Conservation (phyloP, 2,329 filamentous ascomycete genomes). For the Dichotomopilus funicola region DNA sequence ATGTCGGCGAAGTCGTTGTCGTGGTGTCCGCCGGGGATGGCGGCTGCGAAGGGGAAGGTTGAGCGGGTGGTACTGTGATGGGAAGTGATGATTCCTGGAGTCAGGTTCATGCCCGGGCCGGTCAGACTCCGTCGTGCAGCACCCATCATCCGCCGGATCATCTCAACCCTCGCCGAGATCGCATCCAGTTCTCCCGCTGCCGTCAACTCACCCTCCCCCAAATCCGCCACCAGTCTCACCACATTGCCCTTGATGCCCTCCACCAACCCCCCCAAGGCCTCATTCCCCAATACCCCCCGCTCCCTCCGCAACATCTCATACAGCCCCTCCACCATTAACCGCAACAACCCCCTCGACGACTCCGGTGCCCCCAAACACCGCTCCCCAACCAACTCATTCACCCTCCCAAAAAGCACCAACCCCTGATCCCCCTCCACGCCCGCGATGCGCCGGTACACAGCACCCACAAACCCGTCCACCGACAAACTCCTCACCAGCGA, state of each 20-base stretch:
- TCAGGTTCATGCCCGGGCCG: not conserved
- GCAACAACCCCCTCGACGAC: too few species aligned
- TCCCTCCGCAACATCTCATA: conserved; percentile 12
- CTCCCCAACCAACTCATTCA: too few species aligned
- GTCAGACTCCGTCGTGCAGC: not conserved
- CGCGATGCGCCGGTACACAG: too few species aligned
- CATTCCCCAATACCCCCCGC: conserved; percentile 9
- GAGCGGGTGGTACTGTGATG: not conserved
- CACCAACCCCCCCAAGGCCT: conserved; percentile 4
- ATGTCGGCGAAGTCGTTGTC: conserved; percentile 42
- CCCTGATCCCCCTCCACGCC: too few species aligned
- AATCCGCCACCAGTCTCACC: not conserved
- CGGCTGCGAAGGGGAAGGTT: conserved; percentile 32
- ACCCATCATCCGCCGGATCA: conserved; percentile 7
- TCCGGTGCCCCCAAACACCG: too few species aligned
- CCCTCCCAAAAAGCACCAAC: too few species aligned
- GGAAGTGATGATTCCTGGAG: not conserved
- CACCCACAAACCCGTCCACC: too few species aligned
- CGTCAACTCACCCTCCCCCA: not conserved
- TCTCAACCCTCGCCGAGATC: not conserved
- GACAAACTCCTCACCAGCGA: too few species aligned
- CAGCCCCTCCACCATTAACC: not conserved
- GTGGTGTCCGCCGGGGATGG: conserved; percentile 28
- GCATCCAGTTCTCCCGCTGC: not conserved
- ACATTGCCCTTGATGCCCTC: not conserved